Evolutionary conservation across 2,329 filamentous ascomycete species (phyloP).

Genomic region (Colletotrichum brevisporum): DNA sequence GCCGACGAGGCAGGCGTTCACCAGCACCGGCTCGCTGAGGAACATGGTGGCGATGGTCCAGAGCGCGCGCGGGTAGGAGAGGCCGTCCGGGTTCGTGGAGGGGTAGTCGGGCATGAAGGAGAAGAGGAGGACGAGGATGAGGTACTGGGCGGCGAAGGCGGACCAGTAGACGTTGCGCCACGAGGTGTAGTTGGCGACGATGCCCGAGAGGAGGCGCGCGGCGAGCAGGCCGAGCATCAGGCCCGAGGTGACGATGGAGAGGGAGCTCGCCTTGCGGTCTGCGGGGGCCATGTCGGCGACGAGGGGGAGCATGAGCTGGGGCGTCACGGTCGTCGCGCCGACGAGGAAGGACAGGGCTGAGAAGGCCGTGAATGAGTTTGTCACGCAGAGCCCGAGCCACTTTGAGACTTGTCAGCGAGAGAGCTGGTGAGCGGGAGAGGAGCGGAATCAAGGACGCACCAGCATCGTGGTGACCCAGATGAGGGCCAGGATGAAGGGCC

Average conservation of each 20-base stretch:
- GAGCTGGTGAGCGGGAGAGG: too few species aligned
- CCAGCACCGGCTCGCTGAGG: conserved; percentile 75
- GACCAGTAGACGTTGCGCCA: conserved; percentile 89
- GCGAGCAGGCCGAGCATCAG: conserved; percentile 82
- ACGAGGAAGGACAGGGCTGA: conserved; percentile 79
- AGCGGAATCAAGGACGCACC: too few species aligned
- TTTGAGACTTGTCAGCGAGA: conserved; percentile 41
- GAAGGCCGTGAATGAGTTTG: conserved; percentile 74
- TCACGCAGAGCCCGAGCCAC: conserved; percentile 81
- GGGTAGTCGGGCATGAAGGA: conserved; percentile 87
- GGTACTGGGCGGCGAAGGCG: conserved; percentile 77
- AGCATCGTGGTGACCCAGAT: conserved; percentile 78
- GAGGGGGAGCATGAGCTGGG: conserved; percentile 83
- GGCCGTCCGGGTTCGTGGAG: conserved; percentile 74
- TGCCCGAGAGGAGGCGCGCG: conserved; percentile 81
- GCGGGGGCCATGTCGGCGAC: conserved; percentile 84
- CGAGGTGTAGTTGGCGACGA: conserved; percentile 79
- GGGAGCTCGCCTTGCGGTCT: conserved; percentile 75
- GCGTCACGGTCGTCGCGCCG: conserved; percentile 85
- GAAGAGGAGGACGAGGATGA: conserved; percentile 76
- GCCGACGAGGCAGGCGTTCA: conserved; percentile 77
- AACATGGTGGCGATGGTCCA: conserved; percentile 76
- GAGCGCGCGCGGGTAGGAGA: conserved; percentile 77
- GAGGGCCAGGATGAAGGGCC: conserved; percentile 78
- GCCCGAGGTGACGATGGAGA: conserved; percentile 82